These are phyloP conservation scores for Solanum corneliomulleri DNA, from an alignment of 257 asterid genomes.

Conservation along the genomic window DNA sequence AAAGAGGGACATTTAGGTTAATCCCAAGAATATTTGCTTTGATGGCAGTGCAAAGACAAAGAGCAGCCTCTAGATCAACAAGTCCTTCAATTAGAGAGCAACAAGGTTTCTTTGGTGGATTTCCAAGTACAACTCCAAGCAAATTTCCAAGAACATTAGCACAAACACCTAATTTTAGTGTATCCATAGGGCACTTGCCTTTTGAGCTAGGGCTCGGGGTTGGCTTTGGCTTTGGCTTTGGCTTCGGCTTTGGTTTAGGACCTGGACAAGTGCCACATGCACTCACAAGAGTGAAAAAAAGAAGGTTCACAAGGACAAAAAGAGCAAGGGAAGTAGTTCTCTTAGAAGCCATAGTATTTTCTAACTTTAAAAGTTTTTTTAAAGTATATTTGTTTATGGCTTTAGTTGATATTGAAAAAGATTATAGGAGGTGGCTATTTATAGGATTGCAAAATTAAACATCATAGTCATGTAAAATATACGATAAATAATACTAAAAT, in stretches of 20 bases:
- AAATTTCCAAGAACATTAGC: slow-evolving; percentile 34
- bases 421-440: slow-evolving; percentile 8
- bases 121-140: slow-evolving; percentile 22
- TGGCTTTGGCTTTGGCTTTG: slow-evolving; percentile 26
- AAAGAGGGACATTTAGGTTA: slow-evolving; percentile 42
- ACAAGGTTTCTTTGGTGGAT: slow-evolving; percentile 39
- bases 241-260: slow-evolving; percentile 12
- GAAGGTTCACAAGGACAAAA: slow-evolving; percentile 34
- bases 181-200: slow-evolving; percentile 40
- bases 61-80: slow-evolving; percentile 43
- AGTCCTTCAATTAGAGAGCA: slow-evolving; percentile 39
- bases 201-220: slow-evolving; percentile 7
- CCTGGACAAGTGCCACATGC: slow-evolving; percentile 34
- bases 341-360: slow-evolving; percentile 37
- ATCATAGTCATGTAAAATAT: neutral
- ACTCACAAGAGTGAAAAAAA: slow-evolving; percentile 34
- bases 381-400: neutral
- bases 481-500: neutral
- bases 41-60: slow-evolving; percentile 58
- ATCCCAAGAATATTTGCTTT: slow-evolving; percentile 51
- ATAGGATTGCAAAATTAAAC: slow-evolving; percentile 12
- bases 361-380: neutral
- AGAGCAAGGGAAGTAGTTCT: slow-evolving; percentile 23
- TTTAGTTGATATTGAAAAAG: slow-evolving; percentile 8
- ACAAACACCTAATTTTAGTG: slow-evolving; percentile 49